Evolutionary conservation across 306 rosid species (phyloP), one percentile per base, ranked within the genome.

Genomic region (Acacia melanoxylon): DNA sequence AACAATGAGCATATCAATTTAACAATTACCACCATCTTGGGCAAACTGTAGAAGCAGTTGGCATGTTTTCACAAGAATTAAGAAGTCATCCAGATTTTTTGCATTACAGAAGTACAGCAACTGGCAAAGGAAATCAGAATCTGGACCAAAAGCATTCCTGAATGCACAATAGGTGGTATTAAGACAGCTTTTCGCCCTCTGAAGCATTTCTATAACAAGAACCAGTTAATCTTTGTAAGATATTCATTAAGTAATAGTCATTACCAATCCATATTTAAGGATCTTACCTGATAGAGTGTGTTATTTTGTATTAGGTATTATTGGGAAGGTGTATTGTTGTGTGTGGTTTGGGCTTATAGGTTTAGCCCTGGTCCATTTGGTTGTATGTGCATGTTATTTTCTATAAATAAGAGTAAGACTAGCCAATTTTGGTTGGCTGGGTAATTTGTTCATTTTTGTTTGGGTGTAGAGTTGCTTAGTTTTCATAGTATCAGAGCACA

Each of bases 191-290:
- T 93, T 83, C 93, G 91, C 86, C 96, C 99, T 85, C 99, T 93
- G 88, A 92, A 93, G 91, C 98, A 95, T 95, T 91, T 95, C 99
- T 95, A 97, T 84, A 89, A 87, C 85, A 75, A 88, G 86, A 89
- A 87, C 80, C 70, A 84, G 92, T 90, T 86, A 95, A 84, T 89
- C 45, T 87, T 75, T 24, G 83, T 81, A 81, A 78, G 76, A 78
- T 48, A 70, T 37, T 68, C 48, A 27, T 72, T 31, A 59, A 72
- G 65, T 22, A 8, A 78, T 35, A 45, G 52, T 49, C 35, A 75
- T 70, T 51, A 27, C 70, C 66, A 22, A 24, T 40, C 81, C 24
- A 78, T 66, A 62, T 56, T 41, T 44, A 72, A 76, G 72, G 31
- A 76, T 15, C 78, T 72, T 44, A 73, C 77, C 42, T 42, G 51